A percentile compares a stretch with the other conserved stretches of the same genome.
phyloP scores from a whole-genome alignment of 106 monocot species.

The Chionographis japonica region DNA sequence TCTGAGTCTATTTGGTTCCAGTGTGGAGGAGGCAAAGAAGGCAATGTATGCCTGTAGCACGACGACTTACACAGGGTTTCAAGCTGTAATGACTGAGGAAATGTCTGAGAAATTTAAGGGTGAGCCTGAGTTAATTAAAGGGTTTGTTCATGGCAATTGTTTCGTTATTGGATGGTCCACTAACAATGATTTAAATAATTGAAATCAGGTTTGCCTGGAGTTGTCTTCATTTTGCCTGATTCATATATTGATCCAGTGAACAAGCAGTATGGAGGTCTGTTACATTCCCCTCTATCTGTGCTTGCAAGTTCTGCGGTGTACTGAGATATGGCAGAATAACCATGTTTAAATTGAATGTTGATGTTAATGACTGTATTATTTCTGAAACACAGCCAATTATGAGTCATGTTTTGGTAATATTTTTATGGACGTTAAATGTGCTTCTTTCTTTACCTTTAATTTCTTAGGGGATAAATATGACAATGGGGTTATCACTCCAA shows the following conservation, averaged over 20 bases:
- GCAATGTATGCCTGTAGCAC: constrained; percentile 96
- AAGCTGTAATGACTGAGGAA: constrained; percentile 68
- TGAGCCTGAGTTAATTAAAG: constrained; percentile 9
- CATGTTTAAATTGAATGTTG: neutral
- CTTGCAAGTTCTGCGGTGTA: neutral
- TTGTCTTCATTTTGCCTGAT: constrained; percentile 94
- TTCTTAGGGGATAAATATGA: constrained; percentile 91
- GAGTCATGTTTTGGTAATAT: neutral
- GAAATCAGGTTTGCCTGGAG: constrained; percentile 82
- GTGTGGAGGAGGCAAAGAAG: constrained; percentile 94
- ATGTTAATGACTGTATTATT: no score
- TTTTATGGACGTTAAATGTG: neutral
- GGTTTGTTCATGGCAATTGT: neutral
- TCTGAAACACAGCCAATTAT: no score
- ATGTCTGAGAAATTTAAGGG: constrained; percentile 90
- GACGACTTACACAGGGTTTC: constrained; percentile 90
- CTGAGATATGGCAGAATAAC: neutral
- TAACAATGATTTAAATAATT: neutral
- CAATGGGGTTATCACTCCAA: constrained; percentile 85
- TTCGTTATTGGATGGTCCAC: neutral
- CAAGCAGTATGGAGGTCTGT: constrained; percentile 94
- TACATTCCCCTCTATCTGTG: neutral
- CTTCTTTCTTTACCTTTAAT: neutral
- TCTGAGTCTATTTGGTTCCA: constrained; percentile 11
- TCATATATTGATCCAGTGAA: constrained; percentile 95